Evolutionary conservation across 2,329 filamentous ascomycete genomes (phyloP), one percentile per base, ranked within the genome.

Genomic region (Curvularia lunata): DNA sequence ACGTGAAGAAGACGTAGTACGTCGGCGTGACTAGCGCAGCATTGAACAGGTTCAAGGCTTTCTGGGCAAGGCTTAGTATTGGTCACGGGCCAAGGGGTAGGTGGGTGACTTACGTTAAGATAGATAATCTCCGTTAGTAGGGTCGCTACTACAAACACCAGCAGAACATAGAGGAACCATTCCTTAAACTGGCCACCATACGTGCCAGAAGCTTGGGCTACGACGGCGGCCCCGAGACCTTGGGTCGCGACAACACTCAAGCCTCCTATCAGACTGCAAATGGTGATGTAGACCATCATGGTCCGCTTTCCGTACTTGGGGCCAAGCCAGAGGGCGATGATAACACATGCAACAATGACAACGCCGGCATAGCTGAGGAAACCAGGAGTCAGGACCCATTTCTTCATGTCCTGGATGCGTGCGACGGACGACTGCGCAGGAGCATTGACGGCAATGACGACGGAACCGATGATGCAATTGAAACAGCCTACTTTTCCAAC

Each of bases 1-100:
- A 96, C 38, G 95, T 99, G 76, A 99, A 99, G 81, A 96, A 94
- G 65, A 99, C 95, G 76, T 99, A 99, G 80, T 99, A 99, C 2
- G 95, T 99, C 0, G 95, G 95, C 0, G 95, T 99, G 58, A 99
- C 95, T 64, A 99, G 85, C 7, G 95, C 94, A 37, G 95, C 95
- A 71, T 99, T 98, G 83, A 94, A 98, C 48, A 99, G 79, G 73
- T 99, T 98, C 55, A 98, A 84, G 5, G 95, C 95, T 97, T 99
- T 99, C 93, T 98, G 78, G 41, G 23, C 37, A 54, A 49, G 43
- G 23, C 18, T 56, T 51, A 55, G 27, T 37, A 55, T 42, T 45
- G 21, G 50, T 49, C 43, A 47, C 42, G 57, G 41, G 38, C 48
- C 54, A 41, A 42, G 21, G 19, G 18, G 21, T 4, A 5, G 18